Evolutionary conservation across 2,329 filamentous ascomycete species (phyloP), one percentile per base, ranked within the genome.

Genomic region (Calonectria pteridis): DNA sequence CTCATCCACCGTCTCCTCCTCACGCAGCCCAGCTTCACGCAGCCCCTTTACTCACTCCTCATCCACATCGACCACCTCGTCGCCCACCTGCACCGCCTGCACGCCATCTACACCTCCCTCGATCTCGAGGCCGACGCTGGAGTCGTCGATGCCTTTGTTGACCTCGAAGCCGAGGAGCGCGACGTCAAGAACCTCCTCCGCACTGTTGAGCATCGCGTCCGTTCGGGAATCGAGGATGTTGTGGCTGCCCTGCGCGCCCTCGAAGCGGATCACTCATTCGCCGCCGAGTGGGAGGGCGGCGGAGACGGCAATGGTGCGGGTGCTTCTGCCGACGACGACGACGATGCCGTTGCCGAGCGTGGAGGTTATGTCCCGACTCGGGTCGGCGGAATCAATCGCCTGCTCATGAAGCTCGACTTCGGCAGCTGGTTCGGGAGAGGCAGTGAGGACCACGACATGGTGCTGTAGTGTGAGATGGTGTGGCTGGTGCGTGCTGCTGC

Each of bases 381-480:
- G 73, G 91, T 95, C 4, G 94, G 94, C 0, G 94, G 95, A 1
- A 91, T 98, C 58, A 95, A 98, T 85, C 89, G 94, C 72, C 84
- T 98, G 81, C 84, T 98, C 82, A 98, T 98, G 95, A 98, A 98
- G 87, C 86, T 98, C 79, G 95, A 98, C 81, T 91, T 92, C 83
- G 90, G 90, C 26, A 89, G 85, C 68, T 92, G 90, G 90, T 89
- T 91, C 75, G 86, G 83, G 6, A 81, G 83, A 40, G 73, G 77
- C 67, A 79, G 79, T 58, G 79, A 79, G n/a, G 76, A 77, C 64
- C 65, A 77, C 6, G 71, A 72, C 63, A 49, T 73, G n/a, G 71
- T n/a, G 43, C 11, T 64, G 50, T 69, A 35, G 69, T 46, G 65
- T 65, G 50, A 71, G 20, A 10, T 46, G 43, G 9, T 46, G 43